These are phyloP conservation scores for Xylaria sp. DNA, from an alignment of 2,329 filamentous ascomycete genomes.

Conservation along the genomic window DNA sequence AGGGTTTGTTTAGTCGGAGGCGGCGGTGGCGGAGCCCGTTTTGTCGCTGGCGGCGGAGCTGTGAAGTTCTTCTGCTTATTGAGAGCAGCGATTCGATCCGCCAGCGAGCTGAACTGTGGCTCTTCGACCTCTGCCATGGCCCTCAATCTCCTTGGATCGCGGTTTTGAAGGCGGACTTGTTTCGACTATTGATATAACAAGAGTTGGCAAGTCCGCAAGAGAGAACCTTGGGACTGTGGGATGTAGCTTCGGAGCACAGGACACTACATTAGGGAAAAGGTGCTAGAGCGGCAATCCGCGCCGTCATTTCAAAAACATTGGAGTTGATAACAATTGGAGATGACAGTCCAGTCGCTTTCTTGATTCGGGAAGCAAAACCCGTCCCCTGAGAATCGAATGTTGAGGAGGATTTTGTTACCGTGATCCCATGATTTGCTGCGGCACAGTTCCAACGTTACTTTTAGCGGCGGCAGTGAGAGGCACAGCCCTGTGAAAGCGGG, in stretches of 20 bases:
- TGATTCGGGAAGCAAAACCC: neutral
- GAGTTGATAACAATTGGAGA: neutral
- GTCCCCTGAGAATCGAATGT: neutral
- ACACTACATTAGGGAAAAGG: neutral
- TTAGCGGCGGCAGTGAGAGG: neutral
- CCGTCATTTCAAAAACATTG: neutral
- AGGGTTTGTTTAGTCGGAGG: conserved; percentile 50
- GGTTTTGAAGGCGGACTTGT: neutral
- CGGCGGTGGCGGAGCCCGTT: conserved; percentile 53
- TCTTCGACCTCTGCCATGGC: conserved; percentile 67
- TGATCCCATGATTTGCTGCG: conserved; percentile 1
- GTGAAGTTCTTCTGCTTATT: conserved; percentile 66
- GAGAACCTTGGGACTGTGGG: too few relatives aligned
- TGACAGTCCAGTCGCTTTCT: neutral
- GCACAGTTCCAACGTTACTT: conserved; percentile 14
- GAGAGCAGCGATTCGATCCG: conserved; percentile 68
- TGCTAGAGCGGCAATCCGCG: neutral
- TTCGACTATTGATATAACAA: too few relatives aligned
- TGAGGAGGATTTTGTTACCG: neutral
- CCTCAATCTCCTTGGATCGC: neutral
- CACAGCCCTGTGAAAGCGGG: conserved; percentile 19
- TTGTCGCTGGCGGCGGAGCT: conserved; percentile 39
- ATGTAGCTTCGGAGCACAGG: too few relatives aligned
- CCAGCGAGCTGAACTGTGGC: conserved; percentile 64
- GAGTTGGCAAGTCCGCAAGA: too few relatives aligned